Evolutionary conservation across 2,329 filamentous ascomycete species (phyloP), one percentile per base, ranked within the genome.

Genomic region (Nigrospora osmanthi): DNA sequence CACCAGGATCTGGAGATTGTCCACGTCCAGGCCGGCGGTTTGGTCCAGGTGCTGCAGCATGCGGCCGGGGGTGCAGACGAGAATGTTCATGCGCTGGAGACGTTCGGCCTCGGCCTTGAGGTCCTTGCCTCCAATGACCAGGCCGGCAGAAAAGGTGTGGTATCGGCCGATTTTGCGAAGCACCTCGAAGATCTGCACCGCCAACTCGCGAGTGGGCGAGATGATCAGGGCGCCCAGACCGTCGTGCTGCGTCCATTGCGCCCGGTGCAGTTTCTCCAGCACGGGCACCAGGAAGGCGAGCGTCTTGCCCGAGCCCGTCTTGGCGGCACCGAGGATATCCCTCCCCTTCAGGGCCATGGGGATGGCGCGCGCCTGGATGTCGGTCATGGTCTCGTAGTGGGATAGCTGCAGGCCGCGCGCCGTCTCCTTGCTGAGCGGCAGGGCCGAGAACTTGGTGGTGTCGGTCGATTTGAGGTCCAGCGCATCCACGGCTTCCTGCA

Each of bases 41-140:
- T 96, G 90, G 58, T 95, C 91, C 58, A 98, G 73, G 64, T 98
- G 93, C 66, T 98, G 93, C 54, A 97, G 69, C 76, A 98, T 95
- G 33, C 93, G 81, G 2, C 93, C 93, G 0, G 93, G 93, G 1
- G 93, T 98, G 58, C 90, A 95, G 11, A 98, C 89, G 23, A 98
- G 69, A 40, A 98, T 97, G 61, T 97, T 98, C 91, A 98, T 97
- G 52, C 89, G 80, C 3, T 81, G 80, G 48, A 98, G 62, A 32
- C 90, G 78, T 55, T 94, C 87, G 19, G 87, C 82, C 67, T 98
- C 81, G 57, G 96, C 90, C 59, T 87, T 83, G 56, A 96, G 61
- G 61, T 79, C 90, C 73, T 95, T 95, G 35, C 93, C 93, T 35
- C 93, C 93, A 56, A 97, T 97, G 11, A 98, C 81, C 56, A 97